These are phyloP conservation scores for Prinsepia uniflora DNA, from an alignment of 306 rosid species.

Conservation along the genomic window DNA sequence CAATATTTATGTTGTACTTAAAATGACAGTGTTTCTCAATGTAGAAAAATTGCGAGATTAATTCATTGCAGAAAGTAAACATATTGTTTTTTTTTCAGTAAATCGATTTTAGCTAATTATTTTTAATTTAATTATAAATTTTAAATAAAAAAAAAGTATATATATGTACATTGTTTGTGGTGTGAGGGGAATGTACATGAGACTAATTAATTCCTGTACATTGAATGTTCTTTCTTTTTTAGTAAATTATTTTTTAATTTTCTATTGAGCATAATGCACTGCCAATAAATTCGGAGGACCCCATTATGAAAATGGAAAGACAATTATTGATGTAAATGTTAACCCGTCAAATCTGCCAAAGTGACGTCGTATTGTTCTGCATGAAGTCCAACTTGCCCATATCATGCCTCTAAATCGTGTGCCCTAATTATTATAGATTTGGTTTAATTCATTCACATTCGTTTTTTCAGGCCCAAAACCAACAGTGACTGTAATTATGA, in stretches of 20 bases:
- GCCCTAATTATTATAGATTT: neutral
- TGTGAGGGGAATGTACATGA: neutral
- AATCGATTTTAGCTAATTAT: neutral
- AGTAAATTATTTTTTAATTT: neutral
- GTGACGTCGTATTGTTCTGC: constrained; percentile 7
- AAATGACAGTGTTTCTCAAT: neutral
- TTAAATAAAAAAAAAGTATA: too few species aligned
- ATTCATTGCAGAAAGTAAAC: too few species aligned
- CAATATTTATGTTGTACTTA: too few species aligned
- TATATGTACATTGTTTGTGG: neutral
- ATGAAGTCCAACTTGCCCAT: neutral
- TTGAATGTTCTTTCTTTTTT: neutral
- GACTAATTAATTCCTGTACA: neutral
- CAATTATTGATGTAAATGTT: constrained; percentile 17
- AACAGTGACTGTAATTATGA: constrained; percentile 25
- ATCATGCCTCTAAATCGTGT: neutral
- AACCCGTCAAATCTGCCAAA: neutral
- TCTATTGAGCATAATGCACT: neutral
- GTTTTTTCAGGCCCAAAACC: constrained; percentile 9
- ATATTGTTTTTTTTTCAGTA: too few species aligned
- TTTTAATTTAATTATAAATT: too few species aligned
- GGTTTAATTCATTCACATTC: neutral
- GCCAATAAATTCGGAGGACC: constrained; percentile 12
- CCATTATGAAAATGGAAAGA: neutral
- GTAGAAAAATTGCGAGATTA: neutral